These are phyloP conservation scores for Paramecium tetraurelia DNA, from an alignment of 73 alveolate genomes.

Conservation along the genomic window DNA sequence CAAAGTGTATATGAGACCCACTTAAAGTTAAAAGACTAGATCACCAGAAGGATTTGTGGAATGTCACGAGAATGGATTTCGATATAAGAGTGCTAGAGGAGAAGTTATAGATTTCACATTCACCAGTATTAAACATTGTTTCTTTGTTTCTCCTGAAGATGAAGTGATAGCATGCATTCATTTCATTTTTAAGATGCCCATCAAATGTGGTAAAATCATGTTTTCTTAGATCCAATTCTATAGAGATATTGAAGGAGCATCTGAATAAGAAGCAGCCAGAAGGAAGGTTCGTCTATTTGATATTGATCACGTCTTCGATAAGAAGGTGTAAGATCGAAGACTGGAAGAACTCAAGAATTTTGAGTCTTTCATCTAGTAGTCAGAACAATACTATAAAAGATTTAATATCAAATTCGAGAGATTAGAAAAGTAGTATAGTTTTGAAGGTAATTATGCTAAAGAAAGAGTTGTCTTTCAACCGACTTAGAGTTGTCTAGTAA, in stretches of 20 bases:
- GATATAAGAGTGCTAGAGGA: slow-evolving; percentile 80
- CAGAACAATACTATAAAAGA: slow-evolving; percentile 72
- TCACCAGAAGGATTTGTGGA: slow-evolving; percentile 83
- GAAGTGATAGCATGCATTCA: slow-evolving; percentile 93
- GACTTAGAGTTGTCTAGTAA: slow-evolving; percentile 83
- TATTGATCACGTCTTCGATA: slow-evolving; percentile 4
- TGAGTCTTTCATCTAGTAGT: neutral
- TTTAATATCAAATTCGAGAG: slow-evolving; percentile 62
- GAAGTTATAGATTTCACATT: slow-evolving; percentile 88
- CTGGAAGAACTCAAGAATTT: neutral
- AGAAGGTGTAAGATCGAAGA: neutral
- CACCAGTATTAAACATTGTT: slow-evolving; percentile 86
- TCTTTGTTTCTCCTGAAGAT: slow-evolving; percentile 89
- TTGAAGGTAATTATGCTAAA: slow-evolving; percentile 87
- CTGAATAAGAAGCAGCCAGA: slow-evolving; percentile 68
- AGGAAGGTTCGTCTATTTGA: neutral
- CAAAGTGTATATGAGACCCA: neutral
- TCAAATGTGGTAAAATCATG: slow-evolving; percentile 80
- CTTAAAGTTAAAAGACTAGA: neutral
- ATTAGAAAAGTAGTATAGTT: slow-evolving; percentile 81
- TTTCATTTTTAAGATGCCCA: slow-evolving; percentile 82
- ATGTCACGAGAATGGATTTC: slow-evolving; percentile 92
- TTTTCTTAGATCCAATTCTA: slow-evolving; percentile 86
- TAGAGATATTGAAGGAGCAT: slow-evolving; percentile 89
- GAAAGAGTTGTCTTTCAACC: slow-evolving; percentile 87